These are phyloP conservation scores for Mycena amicta DNA, from an alignment of 768 basidiomycete species.

Conservation along the genomic window DNA sequence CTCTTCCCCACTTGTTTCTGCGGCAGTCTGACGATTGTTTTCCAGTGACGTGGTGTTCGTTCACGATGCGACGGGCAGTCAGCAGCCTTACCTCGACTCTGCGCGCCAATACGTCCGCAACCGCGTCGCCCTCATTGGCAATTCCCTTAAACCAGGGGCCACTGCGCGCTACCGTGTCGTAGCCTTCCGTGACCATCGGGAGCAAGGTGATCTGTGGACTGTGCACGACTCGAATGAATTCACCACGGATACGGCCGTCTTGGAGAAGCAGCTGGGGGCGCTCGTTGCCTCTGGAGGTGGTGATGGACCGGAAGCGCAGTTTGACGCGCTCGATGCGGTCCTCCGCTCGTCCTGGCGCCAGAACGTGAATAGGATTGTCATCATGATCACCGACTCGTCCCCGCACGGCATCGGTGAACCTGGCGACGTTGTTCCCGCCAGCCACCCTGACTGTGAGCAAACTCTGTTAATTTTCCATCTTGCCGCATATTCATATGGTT, in stretches of 20 bases:
- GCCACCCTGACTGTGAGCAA: background rate
- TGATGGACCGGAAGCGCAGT: slow-evolving; percentile 56
- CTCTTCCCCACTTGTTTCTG: too few species aligned
- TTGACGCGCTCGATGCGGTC: slow-evolving; percentile 28
- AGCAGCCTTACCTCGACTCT: slow-evolving; percentile 31
- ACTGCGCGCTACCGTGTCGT: slow-evolving; percentile 50
- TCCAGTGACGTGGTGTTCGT: slow-evolving; percentile 46
- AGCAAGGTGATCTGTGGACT: slow-evolving; percentile 50
- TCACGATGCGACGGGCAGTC: slow-evolving; percentile 47
- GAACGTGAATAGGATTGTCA: background rate
- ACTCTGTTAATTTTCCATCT: too few species aligned
- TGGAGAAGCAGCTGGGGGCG: slow-evolving; percentile 40
- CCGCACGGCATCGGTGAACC: background rate
- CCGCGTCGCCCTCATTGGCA: slow-evolving; percentile 31
- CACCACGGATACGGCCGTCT: slow-evolving; percentile 37
- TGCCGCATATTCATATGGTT: too few species aligned
- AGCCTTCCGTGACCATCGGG: slow-evolving; percentile 52
- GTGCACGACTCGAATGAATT: slow-evolving; percentile 43
- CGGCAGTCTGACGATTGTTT: too few species aligned
- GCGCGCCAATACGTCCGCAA: slow-evolving; percentile 5
- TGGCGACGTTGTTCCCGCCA: background rate
- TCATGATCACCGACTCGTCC: background rate
- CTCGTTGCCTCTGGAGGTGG: slow-evolving; percentile 41
- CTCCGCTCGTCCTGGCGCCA: background rate
- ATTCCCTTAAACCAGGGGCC: slow-evolving; percentile 23